Conservation (phyloP, 2,329 filamentous ascomycete genomes). For the Ascocoryne sarcoides region DNA sequence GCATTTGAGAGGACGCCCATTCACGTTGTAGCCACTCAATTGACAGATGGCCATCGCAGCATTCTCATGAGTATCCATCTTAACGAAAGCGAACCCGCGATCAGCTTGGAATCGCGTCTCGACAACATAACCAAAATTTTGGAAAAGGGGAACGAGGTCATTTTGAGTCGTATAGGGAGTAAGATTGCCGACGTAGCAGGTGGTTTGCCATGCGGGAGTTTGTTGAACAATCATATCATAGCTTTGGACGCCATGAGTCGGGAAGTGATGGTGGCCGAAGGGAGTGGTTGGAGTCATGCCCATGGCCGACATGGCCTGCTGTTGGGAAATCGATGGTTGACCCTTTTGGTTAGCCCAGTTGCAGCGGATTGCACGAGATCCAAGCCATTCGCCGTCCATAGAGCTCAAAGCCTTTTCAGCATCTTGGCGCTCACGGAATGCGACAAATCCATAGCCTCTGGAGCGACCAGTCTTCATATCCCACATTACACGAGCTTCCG, state of each 20-base stretch:
- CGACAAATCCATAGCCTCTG: conserved; percentile 94
- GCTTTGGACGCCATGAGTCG: conserved; percentile 90
- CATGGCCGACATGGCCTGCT: conserved; percentile 94
- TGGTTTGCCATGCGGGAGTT: conserved; percentile 96
- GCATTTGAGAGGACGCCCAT: conserved; percentile 93
- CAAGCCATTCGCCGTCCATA: conserved; percentile 99
- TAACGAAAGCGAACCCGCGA: conserved; percentile 95
- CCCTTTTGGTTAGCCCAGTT: conserved; percentile 99
- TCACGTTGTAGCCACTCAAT: conserved; percentile 95
- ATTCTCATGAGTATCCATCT: conserved; percentile 98
- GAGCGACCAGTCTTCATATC: conserved; percentile 99
- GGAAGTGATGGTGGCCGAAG: conserved; percentile 96
- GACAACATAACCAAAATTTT: conserved; percentile 96
- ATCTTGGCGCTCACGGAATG: conserved; percentile 86
- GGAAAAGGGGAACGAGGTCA: conserved; percentile 94
- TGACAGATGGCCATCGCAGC: conserved; percentile 98
- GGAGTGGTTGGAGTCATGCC: conserved; percentile 96
- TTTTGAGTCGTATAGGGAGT: conserved; percentile 96
- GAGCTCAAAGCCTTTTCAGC: conserved; percentile 93
- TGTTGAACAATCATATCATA: conserved; percentile 96
- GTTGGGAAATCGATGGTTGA: conserved; percentile 96
- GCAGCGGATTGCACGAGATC: conserved; percentile 94
- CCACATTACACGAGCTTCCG: conserved; percentile 99
- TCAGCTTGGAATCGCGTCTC: conserved; percentile 98
- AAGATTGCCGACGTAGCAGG: conserved; percentile 93